phyloP scores from a whole-genome alignment of 2,329 filamentous ascomycete genomes.

The Dactylellina drechsleri region DNA sequence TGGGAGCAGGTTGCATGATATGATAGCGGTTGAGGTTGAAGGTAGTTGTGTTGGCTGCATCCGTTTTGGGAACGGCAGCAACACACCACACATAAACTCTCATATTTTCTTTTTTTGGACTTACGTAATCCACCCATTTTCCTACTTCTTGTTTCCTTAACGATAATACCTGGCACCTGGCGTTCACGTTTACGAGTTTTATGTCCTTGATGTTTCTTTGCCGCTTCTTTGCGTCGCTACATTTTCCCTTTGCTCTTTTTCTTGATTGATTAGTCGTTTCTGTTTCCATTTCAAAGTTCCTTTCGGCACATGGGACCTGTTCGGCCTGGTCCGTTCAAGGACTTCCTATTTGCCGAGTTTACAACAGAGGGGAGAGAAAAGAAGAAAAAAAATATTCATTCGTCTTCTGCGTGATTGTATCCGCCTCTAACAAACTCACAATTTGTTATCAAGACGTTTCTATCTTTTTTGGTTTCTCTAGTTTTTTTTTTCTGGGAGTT shows the following conservation, averaged over 20 bases:
- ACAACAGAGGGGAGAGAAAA: slow-evolving; percentile 25
- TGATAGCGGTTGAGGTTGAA: background rate
- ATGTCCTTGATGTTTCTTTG: slow-evolving; percentile 6
- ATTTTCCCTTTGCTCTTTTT: slow-evolving; percentile 10
- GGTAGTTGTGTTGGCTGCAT: slow-evolving; percentile 11
- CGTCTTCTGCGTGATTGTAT: slow-evolving; percentile 51
- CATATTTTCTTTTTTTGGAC: slow-evolving; percentile 19
- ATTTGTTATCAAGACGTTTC: slow-evolving; percentile 38
- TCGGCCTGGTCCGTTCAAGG: slow-evolving; percentile 7
- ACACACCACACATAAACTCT: slow-evolving; percentile 19
- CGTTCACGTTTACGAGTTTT: slow-evolving; percentile 34
- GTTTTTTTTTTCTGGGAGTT: slow-evolving; percentile 10
- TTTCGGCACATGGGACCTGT: slow-evolving; percentile 20
- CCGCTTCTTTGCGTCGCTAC: slow-evolving; percentile 36
- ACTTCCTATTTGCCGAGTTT: slow-evolving; percentile 11
- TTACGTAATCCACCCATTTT: slow-evolving; percentile 39
- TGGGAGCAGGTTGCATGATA: background rate
- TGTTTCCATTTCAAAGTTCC: slow-evolving; percentile 10
- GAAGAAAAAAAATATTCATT: slow-evolving; percentile 29
- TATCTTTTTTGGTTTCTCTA: slow-evolving; percentile 30
- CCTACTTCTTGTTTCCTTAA: background rate
- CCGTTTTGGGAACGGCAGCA: slow-evolving; percentile 25
- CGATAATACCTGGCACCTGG: slow-evolving; percentile 48
- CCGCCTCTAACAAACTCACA: slow-evolving; percentile 42
- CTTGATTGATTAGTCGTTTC: background rate